Evolutionary conservation across 257 asterid species (phyloP).

Genomic region (Rehmannia glutinosa): DNA sequence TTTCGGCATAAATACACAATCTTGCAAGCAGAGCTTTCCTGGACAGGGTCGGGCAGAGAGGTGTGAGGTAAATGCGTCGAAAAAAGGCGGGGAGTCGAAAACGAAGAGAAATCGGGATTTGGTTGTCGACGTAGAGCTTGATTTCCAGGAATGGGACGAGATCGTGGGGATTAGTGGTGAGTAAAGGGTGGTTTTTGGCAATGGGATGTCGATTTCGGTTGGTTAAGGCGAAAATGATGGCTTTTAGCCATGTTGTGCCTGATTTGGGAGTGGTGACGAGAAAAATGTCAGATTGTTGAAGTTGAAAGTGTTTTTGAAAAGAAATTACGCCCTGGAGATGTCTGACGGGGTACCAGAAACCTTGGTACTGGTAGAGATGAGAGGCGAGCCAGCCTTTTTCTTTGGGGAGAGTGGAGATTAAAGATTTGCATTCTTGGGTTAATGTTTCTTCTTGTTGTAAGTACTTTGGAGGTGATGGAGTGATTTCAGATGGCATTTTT

Average conservation of each 20-base stretch:
- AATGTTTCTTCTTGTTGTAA: constrained; percentile 31
- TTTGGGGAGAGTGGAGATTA: constrained; percentile 37
- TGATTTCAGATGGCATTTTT: constrained; percentile 28
- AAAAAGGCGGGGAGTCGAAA: constrained; percentile 27
- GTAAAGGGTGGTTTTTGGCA: constrained; percentile 20
- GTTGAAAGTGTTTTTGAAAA: constrained; percentile 33
- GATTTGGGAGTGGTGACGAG: constrained; percentile 54
- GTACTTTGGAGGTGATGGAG: constrained; percentile 27
- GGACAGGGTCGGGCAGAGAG: constrained; percentile 30
- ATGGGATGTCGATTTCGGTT: constrained; percentile 25
- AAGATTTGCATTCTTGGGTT: constrained; percentile 9
- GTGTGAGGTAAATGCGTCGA: constrained; percentile 32
- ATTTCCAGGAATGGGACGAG: constrained; percentile 34
- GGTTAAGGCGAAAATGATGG: constrained; percentile 33
- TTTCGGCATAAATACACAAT: constrained; percentile 49
- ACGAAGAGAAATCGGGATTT: constrained; percentile 20
- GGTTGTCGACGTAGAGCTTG: constrained; percentile 24
- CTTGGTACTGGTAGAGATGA: constrained; percentile 38
- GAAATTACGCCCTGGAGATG: constrained; percentile 30
- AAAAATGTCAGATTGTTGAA: constrained; percentile 29
- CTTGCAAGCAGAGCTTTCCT: constrained; percentile 16
- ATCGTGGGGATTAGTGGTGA: constrained; percentile 23
- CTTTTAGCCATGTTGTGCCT: constrained; percentile 54
- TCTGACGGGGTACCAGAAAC: constrained; percentile 35
- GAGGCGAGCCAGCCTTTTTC: constrained; percentile 35